Evolutionary conservation across 257 asterid genomes (phyloP), one percentile per base, ranked within the genome.

Genomic region (Solanum arcanum): DNA sequence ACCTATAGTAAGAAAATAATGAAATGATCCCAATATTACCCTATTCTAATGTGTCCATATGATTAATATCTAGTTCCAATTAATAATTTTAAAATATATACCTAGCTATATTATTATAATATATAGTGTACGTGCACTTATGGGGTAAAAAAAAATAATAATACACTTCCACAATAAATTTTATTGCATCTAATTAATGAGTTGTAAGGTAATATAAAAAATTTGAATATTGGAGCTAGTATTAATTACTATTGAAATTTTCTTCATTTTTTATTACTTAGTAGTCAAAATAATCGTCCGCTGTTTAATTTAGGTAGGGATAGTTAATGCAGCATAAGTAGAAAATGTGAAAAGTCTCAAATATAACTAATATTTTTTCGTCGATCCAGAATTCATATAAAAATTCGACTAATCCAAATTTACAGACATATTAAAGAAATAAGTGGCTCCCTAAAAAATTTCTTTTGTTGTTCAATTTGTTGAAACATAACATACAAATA

Each of bases 271-370:
- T 76, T 41, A 23, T 6, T 75, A 39, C 21, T 6, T 12, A 12
- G 13, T 12, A 39, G 56, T 23, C 35, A 75, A 41, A 75, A 41
- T 75, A 23, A 75, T 75, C 33, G 56, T 41, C 83, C 33, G 56
- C 59, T 41, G 83, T 76, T 23, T n/a, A 41, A 76, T 76, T 76
- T 76, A 23, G 83, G 83, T 76, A 75, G 83, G 83, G 59, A 35
- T 76, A 41, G 23, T 76, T 76, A 76, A 23, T 41, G 83, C 33
- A 35, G 9, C 47, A 12, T 52, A 41, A 41, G 6, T 39, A 76
- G 11, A 76, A 76, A 23, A 12, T 41, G 83, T 23, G 56, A 41
- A 75, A 33, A 7, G 23, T 75, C 18, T 5, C 41, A 69, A 52
- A 52, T 52, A 18, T 52, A 52, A 52, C 0, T 18, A 66, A 12